phyloP scores from a whole-genome alignment of 176 grass and related monocot species.

The Hyparrhenia diplandra region DNA sequence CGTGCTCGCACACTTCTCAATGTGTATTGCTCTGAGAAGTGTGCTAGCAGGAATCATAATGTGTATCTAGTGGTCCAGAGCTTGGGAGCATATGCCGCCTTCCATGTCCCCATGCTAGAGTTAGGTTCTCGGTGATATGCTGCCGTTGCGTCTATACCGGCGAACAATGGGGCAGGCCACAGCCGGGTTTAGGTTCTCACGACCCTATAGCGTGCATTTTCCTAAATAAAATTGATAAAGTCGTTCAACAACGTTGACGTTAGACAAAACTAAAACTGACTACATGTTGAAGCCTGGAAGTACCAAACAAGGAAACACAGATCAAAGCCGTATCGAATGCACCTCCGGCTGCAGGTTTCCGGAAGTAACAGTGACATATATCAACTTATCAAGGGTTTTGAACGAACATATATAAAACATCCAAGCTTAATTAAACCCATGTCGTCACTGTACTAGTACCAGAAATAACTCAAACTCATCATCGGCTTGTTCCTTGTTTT shows the following conservation, averaged over 20 bases:
- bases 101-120: too few species aligned
- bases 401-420: background rate
- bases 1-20: too few species aligned
- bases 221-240: background rate
- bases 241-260: background rate
- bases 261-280: background rate
- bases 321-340: background rate
- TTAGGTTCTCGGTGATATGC: too few species aligned
- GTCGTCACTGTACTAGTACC: background rate
- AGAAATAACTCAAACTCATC: background rate
- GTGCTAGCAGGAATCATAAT: too few species aligned
- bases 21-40: too few species aligned
- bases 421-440: background rate
- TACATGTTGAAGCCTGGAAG: background rate
- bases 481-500: too few species aligned
- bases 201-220: too few species aligned
- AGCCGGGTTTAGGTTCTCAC: too few species aligned
- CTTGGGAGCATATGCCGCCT: too few species aligned
- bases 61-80: too few species aligned
- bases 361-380: background rate
- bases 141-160: too few species aligned
- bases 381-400: background rate
- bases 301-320: background rate
- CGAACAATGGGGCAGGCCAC: too few species aligned
- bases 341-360: background rate